Conservation (phyloP, 495 filamentous ascomycete genomes). For the Pyronema domesticum region DNA sequence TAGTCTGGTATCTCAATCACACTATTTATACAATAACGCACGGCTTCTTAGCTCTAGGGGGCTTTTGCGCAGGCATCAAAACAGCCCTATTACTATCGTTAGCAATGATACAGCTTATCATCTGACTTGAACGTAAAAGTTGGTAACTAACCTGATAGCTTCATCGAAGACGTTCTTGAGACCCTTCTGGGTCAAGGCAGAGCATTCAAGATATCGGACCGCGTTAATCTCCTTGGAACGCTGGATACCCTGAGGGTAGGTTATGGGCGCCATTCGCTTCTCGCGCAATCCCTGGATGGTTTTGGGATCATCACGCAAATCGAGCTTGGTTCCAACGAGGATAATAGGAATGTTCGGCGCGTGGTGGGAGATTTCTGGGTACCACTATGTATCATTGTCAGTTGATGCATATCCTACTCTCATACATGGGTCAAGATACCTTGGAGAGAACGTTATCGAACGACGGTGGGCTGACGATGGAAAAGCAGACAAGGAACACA, state of each 20-base stretch:
- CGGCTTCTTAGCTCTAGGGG: not conserved
- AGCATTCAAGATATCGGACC: conserved; percentile 55
- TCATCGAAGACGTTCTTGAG: conserved; percentile 97
- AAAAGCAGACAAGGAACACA: conserved; percentile 97
- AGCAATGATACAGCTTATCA: not conserved
- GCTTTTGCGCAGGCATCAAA: conserved; percentile 17
- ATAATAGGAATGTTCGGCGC: conserved; percentile 93
- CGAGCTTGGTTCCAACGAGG: conserved; percentile 91
- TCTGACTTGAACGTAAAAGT: not conserved
- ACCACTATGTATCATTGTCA: conserved; percentile 44
- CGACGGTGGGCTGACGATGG: conserved; percentile 88
- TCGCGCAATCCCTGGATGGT: conserved; percentile 58
- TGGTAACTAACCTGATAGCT: conserved; percentile 56
- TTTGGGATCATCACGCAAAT: conserved; percentile 76
- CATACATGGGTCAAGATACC: conserved; percentile 33
- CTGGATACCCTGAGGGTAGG: conserved; percentile 69
- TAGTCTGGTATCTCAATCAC: not conserved
- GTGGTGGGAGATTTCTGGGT: conserved; percentile 90
- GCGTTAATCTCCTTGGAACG: conserved; percentile 85
- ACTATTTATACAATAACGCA: conserved; percentile 1
- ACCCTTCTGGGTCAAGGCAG: conserved; percentile 88
- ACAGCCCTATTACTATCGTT: conserved; percentile 15
- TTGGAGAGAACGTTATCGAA: conserved; percentile 97
- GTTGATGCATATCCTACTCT: conserved; percentile 1
- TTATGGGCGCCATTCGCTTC: conserved; percentile 81